Base-by-base conservation (phyloP, 139 green algal genomes). In the Zygnema circumcarinatum region DNA sequence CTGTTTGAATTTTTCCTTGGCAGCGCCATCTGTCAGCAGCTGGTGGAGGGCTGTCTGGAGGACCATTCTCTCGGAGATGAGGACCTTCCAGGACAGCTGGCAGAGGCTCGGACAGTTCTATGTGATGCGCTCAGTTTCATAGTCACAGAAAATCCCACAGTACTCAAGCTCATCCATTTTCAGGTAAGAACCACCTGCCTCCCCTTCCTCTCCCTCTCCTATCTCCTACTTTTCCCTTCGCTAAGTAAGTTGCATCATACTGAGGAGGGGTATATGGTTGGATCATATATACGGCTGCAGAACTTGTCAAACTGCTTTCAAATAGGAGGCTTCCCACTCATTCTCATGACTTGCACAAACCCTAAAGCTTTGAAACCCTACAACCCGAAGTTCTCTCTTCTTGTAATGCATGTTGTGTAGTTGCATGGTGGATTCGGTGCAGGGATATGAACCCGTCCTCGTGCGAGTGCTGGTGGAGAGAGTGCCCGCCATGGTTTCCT, bases 151-250 rank as follows among this genome's bases (percentile, higher is more conserved):
- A 78, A 41, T 41, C 69, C 69, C 11, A 3, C 16, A 25, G 3
- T 78, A 41, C 69, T 78, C 69, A 78, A 78, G 16, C 69, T 78
- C 11, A 39, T 78, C 11, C 69, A 52, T 52, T 78, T 78, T 41
- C 69, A 78, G 69, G 69, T 78, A 25, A 20, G 69, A 22, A 7
- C 16, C 16, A 16, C 3, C 3, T 20, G 7, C 16, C 36, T 16
- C 36, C 16, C 16, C 16, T 78, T 41, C 16, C 16, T 38, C 16
- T 20, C 16, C 36, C 69, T 78, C 16, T 20, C 69, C 36, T 41
- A 52, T 3, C 36, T 16, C 7, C 36, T 20, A n/a, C 7, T 7
- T 78, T 38, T 78, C 36, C 16, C 7, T 78, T 52, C 69, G 16
- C 11, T 78, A 7, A 78, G 11, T 78, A 41, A 72, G 54, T 33